Conservation (phyloP, 1,139 yeast species). For the Pichia norvegensis region DNA sequence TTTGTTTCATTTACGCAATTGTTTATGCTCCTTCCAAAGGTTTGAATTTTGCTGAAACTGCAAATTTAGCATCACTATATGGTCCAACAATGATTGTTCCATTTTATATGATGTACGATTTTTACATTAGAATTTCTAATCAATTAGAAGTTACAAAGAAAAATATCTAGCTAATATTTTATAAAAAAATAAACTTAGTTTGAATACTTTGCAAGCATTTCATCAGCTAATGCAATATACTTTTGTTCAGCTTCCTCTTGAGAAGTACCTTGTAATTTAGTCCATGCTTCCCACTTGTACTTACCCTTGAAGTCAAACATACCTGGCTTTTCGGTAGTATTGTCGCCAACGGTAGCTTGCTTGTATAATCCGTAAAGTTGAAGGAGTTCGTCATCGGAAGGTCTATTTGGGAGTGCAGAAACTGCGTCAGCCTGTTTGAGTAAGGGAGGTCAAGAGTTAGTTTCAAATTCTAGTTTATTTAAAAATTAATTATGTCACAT, state of each 20-base stretch:
- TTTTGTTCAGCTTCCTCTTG: slow-evolving; percentile 88
- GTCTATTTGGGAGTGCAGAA: slow-evolving; percentile 65
- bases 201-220: slow-evolving; percentile 48
- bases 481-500: slow-evolving; percentile 23
- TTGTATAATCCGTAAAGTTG: slow-evolving; percentile 83
- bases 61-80: slow-evolving; percentile 45
- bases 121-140: slow-evolving; percentile 13
- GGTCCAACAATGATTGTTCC: slow-evolving; percentile 67
- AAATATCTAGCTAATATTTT: neutral
- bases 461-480: neutral
- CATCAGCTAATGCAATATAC: slow-evolving; percentile 70
- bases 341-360: slow-evolving; percentile 96
- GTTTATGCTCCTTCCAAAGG: slow-evolving; percentile 30
- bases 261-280: slow-evolving; percentile 71
- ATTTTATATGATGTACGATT: slow-evolving; percentile 44
- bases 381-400: slow-evolving; percentile 80
- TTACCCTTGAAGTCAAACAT: slow-evolving; percentile 89
- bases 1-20: slow-evolving; percentile 47
- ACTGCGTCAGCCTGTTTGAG: slow-evolving; percentile 66
- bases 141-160: slow-evolving; percentile 2
- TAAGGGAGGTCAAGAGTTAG: neutral
- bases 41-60: slow-evolving; percentile 32
- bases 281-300: slow-evolving; percentile 98
- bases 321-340: slow-evolving; percentile 76
- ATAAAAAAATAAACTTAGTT: neutral